Percentiles rank a stretch among this genome's conserved stretches.
phyloP scores from a whole-genome alignment of 108 stramenopile genomes.

The Nitzschia putrida region DNA sequence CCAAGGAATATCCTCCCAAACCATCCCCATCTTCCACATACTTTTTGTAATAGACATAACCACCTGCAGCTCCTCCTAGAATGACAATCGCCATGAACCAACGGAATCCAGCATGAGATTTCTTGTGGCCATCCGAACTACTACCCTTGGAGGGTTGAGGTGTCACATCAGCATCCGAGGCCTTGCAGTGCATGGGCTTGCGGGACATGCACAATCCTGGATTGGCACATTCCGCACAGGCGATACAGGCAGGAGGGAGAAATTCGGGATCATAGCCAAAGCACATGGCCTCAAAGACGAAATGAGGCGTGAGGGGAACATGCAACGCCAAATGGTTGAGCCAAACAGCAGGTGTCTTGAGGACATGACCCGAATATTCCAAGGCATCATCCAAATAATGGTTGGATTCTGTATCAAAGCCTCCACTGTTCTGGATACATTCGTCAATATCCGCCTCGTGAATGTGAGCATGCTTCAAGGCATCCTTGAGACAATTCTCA shows the following conservation, averaged over 20 bases:
- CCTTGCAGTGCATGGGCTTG: constrained; percentile 32
- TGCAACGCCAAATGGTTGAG: constrained; percentile 59
- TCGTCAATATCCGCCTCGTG: constrained; percentile 58
- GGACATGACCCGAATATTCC: constrained; percentile 41
- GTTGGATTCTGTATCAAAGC: constrained; percentile 61
- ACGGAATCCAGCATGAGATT: constrained; percentile 1
- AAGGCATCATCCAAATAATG: constrained; percentile 66
- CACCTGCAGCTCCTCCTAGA: constrained; percentile 19
- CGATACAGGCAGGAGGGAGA: constrained; percentile 64
- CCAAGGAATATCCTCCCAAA: constrained; percentile 30
- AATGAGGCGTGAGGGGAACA: constrained; percentile 52
- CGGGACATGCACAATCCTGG: constrained; percentile 33
- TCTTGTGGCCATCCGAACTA: not conserved
- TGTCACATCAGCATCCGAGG: constrained; percentile 14
- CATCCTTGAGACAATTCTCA: constrained; percentile 79
- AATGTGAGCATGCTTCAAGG: constrained; percentile 70
- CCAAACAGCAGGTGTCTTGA: constrained; percentile 69
- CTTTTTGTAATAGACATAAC: constrained; percentile 40
- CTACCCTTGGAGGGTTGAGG: constrained; percentile 13
- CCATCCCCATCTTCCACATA: constrained; percentile 29
- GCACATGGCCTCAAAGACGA: constrained; percentile 84
- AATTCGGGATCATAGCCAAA: constrained; percentile 74
- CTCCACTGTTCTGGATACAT: constrained; percentile 89
- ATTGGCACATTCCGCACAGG: constrained; percentile 36
- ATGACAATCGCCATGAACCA: constrained; percentile 18